Conservation (phyloP, 495 filamentous ascomycete genomes). For the Annulohypoxylon moriforme region DNA sequence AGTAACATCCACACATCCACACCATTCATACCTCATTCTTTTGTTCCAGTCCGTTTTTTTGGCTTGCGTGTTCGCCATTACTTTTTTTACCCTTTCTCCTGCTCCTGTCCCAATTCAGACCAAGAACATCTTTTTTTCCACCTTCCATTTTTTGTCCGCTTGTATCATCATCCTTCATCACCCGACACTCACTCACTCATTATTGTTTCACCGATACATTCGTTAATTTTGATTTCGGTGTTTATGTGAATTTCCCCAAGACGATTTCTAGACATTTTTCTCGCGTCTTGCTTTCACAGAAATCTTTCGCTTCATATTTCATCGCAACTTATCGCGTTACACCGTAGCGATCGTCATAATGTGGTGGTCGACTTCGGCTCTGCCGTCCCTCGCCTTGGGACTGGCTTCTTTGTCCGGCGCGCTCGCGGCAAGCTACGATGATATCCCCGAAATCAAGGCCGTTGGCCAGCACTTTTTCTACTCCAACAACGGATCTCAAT, state of each 20-base stretch:
- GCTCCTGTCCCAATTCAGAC: conserved; percentile 13
- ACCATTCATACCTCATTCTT: conserved; percentile 12
- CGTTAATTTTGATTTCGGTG: conserved; percentile 34
- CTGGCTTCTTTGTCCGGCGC: conserved; percentile 43
- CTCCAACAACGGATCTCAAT: conserved; percentile 50
- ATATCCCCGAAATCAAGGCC: conserved; percentile 44
- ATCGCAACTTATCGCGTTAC: not conserved
- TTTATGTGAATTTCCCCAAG: not conserved
- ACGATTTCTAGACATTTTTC: not conserved
- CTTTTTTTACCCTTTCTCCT: conserved; percentile 13
- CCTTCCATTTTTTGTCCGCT: conserved; percentile 15
- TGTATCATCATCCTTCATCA: conserved; percentile 15
- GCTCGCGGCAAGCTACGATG: conserved; percentile 43
- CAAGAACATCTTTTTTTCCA: conserved; percentile 14
- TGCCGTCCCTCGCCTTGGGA: conserved; percentile 40
- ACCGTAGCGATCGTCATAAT: conserved; percentile 30
- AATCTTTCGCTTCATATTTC: conserved; percentile 32
- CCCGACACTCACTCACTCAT: conserved; percentile 28
- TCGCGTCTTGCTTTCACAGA: not conserved
- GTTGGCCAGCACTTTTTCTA: conserved; percentile 51
- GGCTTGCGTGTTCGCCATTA: conserved; percentile 34
- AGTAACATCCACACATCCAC: too few species aligned
- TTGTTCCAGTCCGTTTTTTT: conserved; percentile 12
- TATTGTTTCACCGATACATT: conserved; percentile 27
- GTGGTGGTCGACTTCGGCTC: conserved; percentile 42